Evolutionary conservation across 495 filamentous ascomycete species (phyloP), one percentile per base, ranked within the genome.

Genomic region (Hyaloscypha hepaticicola): DNA sequence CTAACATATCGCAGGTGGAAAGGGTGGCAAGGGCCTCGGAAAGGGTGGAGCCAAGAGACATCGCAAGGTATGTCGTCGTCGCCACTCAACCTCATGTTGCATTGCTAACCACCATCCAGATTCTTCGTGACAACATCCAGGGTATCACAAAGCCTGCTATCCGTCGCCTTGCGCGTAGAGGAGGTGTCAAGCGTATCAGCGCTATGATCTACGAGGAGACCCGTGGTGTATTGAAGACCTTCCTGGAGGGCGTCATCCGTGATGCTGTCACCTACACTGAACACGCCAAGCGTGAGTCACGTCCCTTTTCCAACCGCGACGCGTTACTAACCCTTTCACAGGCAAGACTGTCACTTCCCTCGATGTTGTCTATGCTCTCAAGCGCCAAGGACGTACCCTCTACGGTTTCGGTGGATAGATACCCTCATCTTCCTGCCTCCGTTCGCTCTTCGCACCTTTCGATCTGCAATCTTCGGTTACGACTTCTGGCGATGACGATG

Each of bases 131-230:
- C 89, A 98, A 97, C 89, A 97, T 98, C 78, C 94, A 97, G 77
- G 95, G 95, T 85, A 99, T 99, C 81, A 99, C 95, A 79, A 99
- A 99, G 92, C 95, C 95, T 78, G 95, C 95, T 77, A 99, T 99
- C 85, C 92, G 95, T 78, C 96, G 95, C 96, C 95, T 99, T 79
- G 95, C 95, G 65, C 93, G 93, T 79, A 93, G 93, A 92, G 93
- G 93, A 82, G 93, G 93, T 92, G 93, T 97, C 85, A 97, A 99
- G 92, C 95, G 96, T 97, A 99, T 99, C 84, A 48, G n/a, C 27
- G 5, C 73, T 82, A 94, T 88, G 85, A 88, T 99, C 89, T 99
- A 99, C 87, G 96, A 99, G 79, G 96, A 99, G 88, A 99, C 96
- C 72, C 96, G 96, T 77, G 93, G 95, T 88, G 96, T 99, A 74